Base-by-base conservation (phyloP, 331 rosid species). In the Erythrophleum ivorense region DNA sequence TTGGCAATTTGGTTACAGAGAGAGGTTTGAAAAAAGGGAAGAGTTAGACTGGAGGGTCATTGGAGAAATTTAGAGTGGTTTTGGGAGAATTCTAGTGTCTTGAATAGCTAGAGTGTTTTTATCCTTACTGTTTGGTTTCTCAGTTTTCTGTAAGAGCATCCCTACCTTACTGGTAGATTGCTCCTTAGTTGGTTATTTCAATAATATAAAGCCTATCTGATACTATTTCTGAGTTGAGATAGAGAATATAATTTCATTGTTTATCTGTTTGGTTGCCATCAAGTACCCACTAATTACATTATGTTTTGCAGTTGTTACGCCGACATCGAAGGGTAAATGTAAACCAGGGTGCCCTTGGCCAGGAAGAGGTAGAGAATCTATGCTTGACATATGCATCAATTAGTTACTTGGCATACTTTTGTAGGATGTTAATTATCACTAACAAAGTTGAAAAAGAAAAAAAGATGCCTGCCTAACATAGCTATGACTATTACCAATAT, bases 301-400 rank as follows among this genome's bases (percentile, higher is more conserved):
- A 68, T 81, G 84, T 86, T 86, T 82, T 86, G 84, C 90, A 95
- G 98, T 87, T 95, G 49, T 81, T 95, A 70, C 94, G 98, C 68
- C 88, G 98, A 83, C 94, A 89, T 84, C 92, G 97, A 67, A 87
- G 98, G 88, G 82, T 88, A 78, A 91, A 89, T 81, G 89, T 90
- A 76, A 87, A 84, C 76, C 83, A 78, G 77, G 94, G 90, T 48
- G 85, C 88, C 90, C 90, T 95, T 84, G 96, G 91, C 74, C 89
- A 89, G 76, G 98, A 95, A 87, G 98, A 95, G 98, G 98, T 95
- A 88, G 65, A 59, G 66, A 60, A 81, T 58, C 54, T 78, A n/a
- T 64, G 24, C 81, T 84, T 81, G 71, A 81, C 34, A 45, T 62
- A 11, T 15, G 50, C 72, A 62, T 58, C 62, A 19, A 45, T 73